These are phyloP conservation scores for Tetraselmis striata DNA, from an alignment of 139 green algal genomes.

Conservation along the genomic window DNA sequence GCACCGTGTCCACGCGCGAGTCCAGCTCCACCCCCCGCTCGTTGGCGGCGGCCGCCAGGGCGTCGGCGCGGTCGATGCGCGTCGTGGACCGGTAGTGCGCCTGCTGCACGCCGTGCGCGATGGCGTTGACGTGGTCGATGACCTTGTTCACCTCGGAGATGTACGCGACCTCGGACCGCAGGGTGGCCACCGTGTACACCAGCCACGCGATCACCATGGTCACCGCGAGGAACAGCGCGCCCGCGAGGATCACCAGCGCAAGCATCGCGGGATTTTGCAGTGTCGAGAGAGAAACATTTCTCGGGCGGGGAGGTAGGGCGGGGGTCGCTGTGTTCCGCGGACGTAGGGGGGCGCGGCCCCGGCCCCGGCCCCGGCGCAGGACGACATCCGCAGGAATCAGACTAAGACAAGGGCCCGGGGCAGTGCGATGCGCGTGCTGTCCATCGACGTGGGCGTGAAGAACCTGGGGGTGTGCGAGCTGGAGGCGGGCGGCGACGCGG, in stretches of 20 bases:
- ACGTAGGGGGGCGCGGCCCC: too few species aligned
- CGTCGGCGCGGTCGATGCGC: neutral
- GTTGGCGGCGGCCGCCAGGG: neutral
- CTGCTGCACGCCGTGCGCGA: neutral
- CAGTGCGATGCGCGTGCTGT: neutral
- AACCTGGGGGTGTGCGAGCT: neutral
- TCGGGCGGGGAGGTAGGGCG: too few species aligned
- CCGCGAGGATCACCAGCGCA: neutral
- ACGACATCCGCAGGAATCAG: too few species aligned
- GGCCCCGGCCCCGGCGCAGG: too few species aligned
- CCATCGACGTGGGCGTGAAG: neutral
- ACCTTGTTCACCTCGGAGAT: neutral
- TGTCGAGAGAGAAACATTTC: too few species aligned
- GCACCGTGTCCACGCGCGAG: neutral
- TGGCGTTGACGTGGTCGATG: neutral
- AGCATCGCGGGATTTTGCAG: too few species aligned
- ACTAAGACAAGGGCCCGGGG: too few species aligned
- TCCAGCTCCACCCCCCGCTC: neutral
- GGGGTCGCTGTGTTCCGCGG: too few species aligned
- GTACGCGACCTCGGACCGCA: neutral
- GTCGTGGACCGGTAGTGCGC: neutral
- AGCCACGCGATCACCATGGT: neutral
- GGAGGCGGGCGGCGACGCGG: too few species aligned
- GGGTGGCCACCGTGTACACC: neutral
- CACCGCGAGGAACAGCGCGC: neutral